These are phyloP conservation scores for Diaporthe citriasiana DNA, from an alignment of 2,329 filamentous ascomycete species.

Conservation along the genomic window DNA sequence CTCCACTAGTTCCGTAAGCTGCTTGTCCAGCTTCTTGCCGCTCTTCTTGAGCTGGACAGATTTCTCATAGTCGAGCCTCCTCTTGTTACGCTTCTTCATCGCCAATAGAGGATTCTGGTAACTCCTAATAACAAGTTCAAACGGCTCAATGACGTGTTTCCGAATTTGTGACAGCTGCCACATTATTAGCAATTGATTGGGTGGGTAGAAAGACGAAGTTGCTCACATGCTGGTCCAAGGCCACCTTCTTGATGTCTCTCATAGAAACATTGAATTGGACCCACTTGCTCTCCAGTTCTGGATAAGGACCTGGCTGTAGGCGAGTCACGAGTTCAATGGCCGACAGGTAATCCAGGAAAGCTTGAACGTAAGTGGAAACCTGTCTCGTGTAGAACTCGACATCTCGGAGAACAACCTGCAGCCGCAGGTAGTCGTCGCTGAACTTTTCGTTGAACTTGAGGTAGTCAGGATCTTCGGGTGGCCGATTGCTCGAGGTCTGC, in stretches of 20 bases:
- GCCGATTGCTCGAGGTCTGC: slow-evolving; percentile 71
- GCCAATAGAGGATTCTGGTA: slow-evolving; percentile 88
- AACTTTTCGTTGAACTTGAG: slow-evolving; percentile 87
- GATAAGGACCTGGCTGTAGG: slow-evolving; percentile 77
- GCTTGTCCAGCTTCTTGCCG: slow-evolving; percentile 89
- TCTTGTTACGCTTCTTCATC: slow-evolving; percentile 95
- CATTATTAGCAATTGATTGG: slow-evolving; percentile 46
- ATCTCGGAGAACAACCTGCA: slow-evolving; percentile 93
- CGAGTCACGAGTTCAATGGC: slow-evolving; percentile 88
- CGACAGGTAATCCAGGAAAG: slow-evolving; percentile 83
- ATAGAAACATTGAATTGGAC: slow-evolving; percentile 90
- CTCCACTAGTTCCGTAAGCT: slow-evolving; percentile 85
- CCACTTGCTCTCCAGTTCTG: slow-evolving; percentile 95
- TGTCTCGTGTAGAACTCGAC: slow-evolving; percentile 94
- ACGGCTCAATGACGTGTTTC: slow-evolving; percentile 83
- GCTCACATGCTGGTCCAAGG: slow-evolving; percentile 86
- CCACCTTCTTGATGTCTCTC: slow-evolving; percentile 85
- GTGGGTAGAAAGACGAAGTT: neutral
- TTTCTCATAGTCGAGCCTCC: slow-evolving; percentile 89
- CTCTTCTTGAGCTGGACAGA: slow-evolving; percentile 82
- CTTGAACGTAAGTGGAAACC: slow-evolving; percentile 82
- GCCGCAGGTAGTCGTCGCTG: slow-evolving; percentile 89
- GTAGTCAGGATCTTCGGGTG: slow-evolving; percentile 86
- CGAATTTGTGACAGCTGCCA: slow-evolving; percentile 74
- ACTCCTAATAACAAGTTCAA: slow-evolving; percentile 56